These are phyloP conservation scores for Dactylellina sp. DNA, from an alignment of 2,329 filamentous ascomycete species.

Conservation along the genomic window DNA sequence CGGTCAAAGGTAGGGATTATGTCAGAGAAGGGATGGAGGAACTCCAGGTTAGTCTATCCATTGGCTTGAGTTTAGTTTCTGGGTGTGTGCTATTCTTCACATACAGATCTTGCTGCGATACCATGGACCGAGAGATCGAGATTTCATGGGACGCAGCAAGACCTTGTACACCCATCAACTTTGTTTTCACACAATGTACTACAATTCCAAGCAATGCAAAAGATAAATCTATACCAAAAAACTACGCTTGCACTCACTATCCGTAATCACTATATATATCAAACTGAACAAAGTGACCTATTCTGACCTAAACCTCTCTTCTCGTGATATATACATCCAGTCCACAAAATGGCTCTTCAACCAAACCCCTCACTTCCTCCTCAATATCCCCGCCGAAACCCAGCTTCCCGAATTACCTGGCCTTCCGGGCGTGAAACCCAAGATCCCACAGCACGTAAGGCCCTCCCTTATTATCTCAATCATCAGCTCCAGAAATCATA, in stretches of 20 bases:
- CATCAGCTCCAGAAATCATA: background rate
- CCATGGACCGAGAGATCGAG: background rate
- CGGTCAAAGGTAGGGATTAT: slow-evolving; percentile 66
- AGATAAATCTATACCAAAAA: slow-evolving; percentile 6
- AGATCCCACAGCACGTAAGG: slow-evolving; percentile 43
- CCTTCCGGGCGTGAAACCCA: slow-evolving; percentile 20
- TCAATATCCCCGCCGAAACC: slow-evolving; percentile 19
- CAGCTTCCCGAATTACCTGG: slow-evolving; percentile 34
- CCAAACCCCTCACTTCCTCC: slow-evolving; percentile 47
- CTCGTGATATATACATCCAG: slow-evolving; percentile 25
- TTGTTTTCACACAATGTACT: slow-evolving; percentile 20
- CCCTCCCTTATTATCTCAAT: background rate
- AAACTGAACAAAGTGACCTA: background rate
- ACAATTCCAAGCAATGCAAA: slow-evolving; percentile 16
- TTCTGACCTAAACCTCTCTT: slow-evolving; percentile 29
- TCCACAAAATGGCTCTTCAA: slow-evolving; percentile 52
- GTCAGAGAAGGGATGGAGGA: slow-evolving; percentile 74
- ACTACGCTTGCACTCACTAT: background rate
- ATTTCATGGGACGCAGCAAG: slow-evolving; percentile 46
- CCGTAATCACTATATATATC: slow-evolving; percentile 4
- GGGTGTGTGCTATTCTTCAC: slow-evolving; percentile 2
- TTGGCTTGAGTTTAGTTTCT: background rate
- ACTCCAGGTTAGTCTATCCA: slow-evolving; percentile 67
- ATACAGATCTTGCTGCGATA: slow-evolving; percentile 34
- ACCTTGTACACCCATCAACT: background rate